Evolutionary conservation across 2,329 filamentous ascomycete genomes (phyloP), one percentile per base, ranked within the genome.

Genomic region (Neonectria hederae): DNA sequence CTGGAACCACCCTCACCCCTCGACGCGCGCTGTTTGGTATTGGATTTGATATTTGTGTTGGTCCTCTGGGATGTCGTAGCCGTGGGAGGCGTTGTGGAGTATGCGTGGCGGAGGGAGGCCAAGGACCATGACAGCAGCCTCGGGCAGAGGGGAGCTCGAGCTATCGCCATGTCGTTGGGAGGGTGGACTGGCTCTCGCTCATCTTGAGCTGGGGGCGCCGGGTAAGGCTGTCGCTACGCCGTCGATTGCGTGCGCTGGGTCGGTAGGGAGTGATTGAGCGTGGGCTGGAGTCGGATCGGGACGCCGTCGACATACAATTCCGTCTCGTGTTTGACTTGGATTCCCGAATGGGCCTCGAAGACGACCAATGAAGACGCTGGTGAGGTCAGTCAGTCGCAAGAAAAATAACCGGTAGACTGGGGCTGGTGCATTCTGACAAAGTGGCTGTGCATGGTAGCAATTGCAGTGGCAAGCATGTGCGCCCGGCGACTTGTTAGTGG

Each of bases 81-180:
- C 32, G 65, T 5, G 1, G 56, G 22, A 9, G 32, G 19, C 1
- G 55, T 22, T 9, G 65, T 68, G 46, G 64, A 67, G 57, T 68
- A 69, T 62, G 59, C 42, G 30, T 62, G 65, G 22, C 56, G 38
- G 38, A 62, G 52, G 26, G 63, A 52, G 43, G 43, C 53, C 22
- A 66, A 49, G 11, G 65, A 54, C 22, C 53, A 46, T 38, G 64
- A 59, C 40, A 72, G 28, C 28, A 71, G 61, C 46, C 62, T 63
- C 28, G 53, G 46, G 43, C 60, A 49, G 42, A 66, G 56, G 55
- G 62, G 55, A 58, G 67, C 63, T 66, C 54, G 68, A 64, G 65
- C 61, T 73, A 72, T 65, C 38, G 65, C 55, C 75, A 77, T 77
- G 61, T 65, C 59, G 67, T 54, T 63, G 22, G 42, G 21, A 22